These are phyloP conservation scores for Prinsepia uniflora DNA, from an alignment of 306 rosid species.

Conservation along the genomic window DNA sequence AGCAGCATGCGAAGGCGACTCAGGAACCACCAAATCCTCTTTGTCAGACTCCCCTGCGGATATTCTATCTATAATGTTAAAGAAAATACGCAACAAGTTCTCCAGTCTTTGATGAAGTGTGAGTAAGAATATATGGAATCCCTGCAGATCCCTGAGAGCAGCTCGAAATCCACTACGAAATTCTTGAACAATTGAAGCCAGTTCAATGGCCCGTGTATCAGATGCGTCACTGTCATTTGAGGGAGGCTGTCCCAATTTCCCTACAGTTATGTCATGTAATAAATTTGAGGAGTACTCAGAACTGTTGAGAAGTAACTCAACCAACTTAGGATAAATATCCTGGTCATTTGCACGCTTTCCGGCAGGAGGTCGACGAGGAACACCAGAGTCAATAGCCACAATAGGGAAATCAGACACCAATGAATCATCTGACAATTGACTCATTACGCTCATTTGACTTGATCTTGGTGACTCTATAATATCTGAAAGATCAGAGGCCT, in stretches of 20 bases:
- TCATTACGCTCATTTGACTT: constrained; percentile 13
- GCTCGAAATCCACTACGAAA: constrained; percentile 80
- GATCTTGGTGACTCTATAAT: constrained; percentile 63
- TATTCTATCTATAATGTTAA: constrained; percentile 65
- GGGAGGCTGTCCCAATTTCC: constrained; percentile 65
- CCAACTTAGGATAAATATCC: constrained; percentile 79
- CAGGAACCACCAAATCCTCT: constrained; percentile 59
- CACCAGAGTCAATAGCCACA: constrained; percentile 91
- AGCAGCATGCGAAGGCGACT: constrained; percentile 50
- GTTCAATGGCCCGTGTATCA: constrained; percentile 39
- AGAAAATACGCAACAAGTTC: constrained; percentile 59
- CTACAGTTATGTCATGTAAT: constrained; percentile 71
- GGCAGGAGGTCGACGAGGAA: constrained; percentile 95
- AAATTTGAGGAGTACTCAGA: constrained; percentile 74
- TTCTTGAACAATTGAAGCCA: constrained; percentile 43
- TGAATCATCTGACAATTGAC: constrained; percentile 43
- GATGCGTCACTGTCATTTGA: constrained; percentile 36
- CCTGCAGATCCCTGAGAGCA: constrained; percentile 85
- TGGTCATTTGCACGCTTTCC: constrained; percentile 96
- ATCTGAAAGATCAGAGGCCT: constrained; percentile 66
- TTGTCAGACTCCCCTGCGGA: constrained; percentile 70
- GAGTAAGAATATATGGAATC: constrained; percentile 81
- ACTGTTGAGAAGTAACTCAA: constrained; percentile 78
- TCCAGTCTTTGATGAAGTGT: constrained; percentile 90
- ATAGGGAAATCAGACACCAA: constrained; percentile 47